These are phyloP conservation scores for Globisporangium carolinianum DNA, from an alignment of 352 stramenopile genomes.

Conservation along the genomic window DNA sequence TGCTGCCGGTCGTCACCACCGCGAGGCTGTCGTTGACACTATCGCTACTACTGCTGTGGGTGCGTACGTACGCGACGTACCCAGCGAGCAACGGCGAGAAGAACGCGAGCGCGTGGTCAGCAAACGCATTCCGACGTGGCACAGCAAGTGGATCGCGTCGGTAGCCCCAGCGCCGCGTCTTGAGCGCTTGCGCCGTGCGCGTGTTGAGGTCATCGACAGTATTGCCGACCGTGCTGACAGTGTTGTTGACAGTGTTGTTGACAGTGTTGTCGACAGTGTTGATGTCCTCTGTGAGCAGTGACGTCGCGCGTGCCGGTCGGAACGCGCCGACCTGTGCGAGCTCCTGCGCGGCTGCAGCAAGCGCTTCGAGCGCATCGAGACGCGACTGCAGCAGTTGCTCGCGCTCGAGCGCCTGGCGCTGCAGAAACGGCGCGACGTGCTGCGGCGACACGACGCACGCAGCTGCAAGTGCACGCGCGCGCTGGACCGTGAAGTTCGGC, in stretches of 20 bases:
- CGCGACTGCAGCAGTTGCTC: conserved; percentile 71
- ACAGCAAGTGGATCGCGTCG: conserved; percentile 36
- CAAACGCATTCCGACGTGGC: conserved; percentile 61
- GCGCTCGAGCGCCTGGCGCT: conserved; percentile 57
- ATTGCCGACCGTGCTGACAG: too few species aligned
- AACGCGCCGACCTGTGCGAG: conserved; percentile 51
- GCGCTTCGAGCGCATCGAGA: conserved; percentile 54
- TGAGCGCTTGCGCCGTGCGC: conserved; percentile 42
- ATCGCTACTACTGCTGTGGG: conserved; percentile 11
- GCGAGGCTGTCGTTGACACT: not conserved
- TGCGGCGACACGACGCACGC: conserved; percentile 36
- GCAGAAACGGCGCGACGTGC: conserved; percentile 44
- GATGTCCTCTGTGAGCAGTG: conserved; percentile 18
- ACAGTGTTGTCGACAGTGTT: not conserved
- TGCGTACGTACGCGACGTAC: conserved; percentile 50
- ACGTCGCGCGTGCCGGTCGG: conserved; percentile 18
- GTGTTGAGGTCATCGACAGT: conserved; percentile 28
- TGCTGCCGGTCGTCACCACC: not conserved
- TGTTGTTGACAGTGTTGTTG: not conserved
- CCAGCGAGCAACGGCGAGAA: conserved; percentile 74
- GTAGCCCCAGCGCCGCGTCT: conserved; percentile 66
- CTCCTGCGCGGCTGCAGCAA: conserved; percentile 51
- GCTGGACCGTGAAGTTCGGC: conserved; percentile 38
- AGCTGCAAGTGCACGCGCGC: conserved; percentile 38
- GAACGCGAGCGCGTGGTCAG: conserved; percentile 48